phyloP scores from a whole-genome alignment of 164 flowering plant genomes.

The Umbellularia californica region DNA sequence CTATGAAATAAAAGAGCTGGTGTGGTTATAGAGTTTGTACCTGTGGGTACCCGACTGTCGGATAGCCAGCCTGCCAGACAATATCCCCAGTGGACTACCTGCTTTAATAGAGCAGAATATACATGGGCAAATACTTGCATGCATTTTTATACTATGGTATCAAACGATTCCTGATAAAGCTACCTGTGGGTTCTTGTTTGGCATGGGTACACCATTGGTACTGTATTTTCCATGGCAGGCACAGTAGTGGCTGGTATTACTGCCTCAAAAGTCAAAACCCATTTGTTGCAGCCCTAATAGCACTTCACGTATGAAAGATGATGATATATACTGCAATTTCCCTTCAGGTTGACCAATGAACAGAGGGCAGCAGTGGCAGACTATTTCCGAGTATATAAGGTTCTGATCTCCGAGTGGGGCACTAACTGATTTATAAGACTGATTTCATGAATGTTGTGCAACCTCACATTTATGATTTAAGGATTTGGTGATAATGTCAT shows the following conservation, averaged over 20 bases:
- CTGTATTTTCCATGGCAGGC: neutral
- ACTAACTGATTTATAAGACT: neutral
- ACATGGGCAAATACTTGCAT: too few relatives aligned
- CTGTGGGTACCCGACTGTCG: too few relatives aligned
- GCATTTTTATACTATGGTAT: too few relatives aligned
- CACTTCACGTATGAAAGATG: neutral
- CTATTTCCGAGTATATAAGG: constrained; percentile 89
- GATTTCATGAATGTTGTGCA: constrained; percentile 8
- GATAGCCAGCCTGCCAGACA: too few relatives aligned
- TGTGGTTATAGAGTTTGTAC: too few relatives aligned
- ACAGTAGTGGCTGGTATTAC: neutral
- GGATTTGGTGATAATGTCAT: constrained; percentile 4
- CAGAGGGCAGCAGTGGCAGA: constrained; percentile 85
- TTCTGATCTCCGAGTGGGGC: constrained; percentile 11
- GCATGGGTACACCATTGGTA: too few relatives aligned
- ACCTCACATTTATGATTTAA: neutral
- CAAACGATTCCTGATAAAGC: too few relatives aligned
- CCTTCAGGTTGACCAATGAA: constrained; percentile 72
- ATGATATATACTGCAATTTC: too few relatives aligned
- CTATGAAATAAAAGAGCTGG: too few relatives aligned
- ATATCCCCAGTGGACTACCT: too few relatives aligned
- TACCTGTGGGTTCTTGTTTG: too few relatives aligned
- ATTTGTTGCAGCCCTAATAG: neutral
- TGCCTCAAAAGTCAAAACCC: neutral
- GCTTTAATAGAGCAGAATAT: too few relatives aligned